Conservation (phyloP, 2,329 filamentous ascomycete genomes). For the Ramichloridium luteum region DNA sequence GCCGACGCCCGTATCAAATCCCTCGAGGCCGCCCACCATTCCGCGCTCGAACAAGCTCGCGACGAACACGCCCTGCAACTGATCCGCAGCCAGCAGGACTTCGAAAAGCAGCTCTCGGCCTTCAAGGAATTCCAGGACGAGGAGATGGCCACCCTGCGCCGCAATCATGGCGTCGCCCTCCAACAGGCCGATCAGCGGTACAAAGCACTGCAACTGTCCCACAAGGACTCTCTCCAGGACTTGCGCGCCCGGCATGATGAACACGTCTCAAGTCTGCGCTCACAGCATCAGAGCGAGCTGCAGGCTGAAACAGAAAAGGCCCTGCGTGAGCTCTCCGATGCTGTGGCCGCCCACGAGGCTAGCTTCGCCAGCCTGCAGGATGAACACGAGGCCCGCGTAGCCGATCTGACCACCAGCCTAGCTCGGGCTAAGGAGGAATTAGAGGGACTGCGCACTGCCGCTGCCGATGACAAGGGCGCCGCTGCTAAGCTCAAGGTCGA, state of each 20-base stretch:
- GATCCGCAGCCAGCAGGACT: neutral
- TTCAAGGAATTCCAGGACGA: constrained; percentile 1
- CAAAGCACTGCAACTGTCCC: constrained; percentile 4
- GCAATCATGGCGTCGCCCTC: constrained; percentile 3
- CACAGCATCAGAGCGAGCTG: neutral
- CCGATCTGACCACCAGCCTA: too few relatives aligned
- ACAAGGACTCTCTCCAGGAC: constrained; percentile 6
- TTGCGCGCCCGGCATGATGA: constrained; percentile 7
- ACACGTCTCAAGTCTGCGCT: neutral
- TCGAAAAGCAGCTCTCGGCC: neutral
- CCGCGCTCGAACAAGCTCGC: constrained; percentile 4
- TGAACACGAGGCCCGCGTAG: neutral
- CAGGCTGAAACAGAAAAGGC: neutral
- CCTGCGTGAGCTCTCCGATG: neutral
- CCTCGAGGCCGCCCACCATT: neutral
- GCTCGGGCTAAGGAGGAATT: neutral
- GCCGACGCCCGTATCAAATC: neutral
- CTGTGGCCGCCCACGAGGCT: neutral
- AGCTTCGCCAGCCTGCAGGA: neutral
- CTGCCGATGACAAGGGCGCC: neutral
- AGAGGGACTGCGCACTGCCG: neutral
- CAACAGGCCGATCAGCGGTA: constrained; percentile 3
- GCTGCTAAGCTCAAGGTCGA: neutral
- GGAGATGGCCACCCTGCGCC: neutral
- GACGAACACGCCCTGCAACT: constrained; percentile 1